Percentiles rank a stretch among this genome's conserved stretches.
Conservation (phyloP, 2,329 filamentous ascomycete species). For the Tolypocladium tropicale region DNA sequence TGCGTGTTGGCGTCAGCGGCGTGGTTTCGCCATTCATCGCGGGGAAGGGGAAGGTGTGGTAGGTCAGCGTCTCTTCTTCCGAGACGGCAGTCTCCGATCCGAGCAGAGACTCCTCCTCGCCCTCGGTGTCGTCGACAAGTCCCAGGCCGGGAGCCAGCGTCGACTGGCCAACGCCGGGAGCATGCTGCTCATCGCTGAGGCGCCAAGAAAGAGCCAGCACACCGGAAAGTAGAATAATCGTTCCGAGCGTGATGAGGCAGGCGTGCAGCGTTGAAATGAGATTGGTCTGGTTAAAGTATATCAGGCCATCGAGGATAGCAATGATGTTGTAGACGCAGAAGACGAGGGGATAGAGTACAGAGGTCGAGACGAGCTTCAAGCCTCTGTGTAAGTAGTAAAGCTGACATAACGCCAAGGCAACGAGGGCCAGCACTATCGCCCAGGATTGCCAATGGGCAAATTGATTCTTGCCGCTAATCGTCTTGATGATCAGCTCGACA, state of each 20-base stretch:
- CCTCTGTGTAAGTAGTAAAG: slow-evolving; percentile 93
- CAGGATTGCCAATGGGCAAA: slow-evolving; percentile 94
- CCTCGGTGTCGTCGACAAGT: slow-evolving; percentile 59
- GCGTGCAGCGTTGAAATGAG: slow-evolving; percentile 67
- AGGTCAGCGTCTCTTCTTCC: slow-evolving; percentile 29
- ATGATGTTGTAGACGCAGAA: slow-evolving; percentile 99
- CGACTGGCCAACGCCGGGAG: slow-evolving; percentile 51
- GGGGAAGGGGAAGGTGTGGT: slow-evolving; percentile 42
- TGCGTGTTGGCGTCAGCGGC: slow-evolving; percentile 29
- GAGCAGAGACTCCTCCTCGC: slow-evolving; percentile 47
- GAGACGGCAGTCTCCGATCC: slow-evolving; percentile 33
- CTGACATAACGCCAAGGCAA: slow-evolving; percentile 75
- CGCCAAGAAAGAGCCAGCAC: slow-evolving; percentile 92
- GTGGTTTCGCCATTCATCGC: slow-evolving; percentile 25
- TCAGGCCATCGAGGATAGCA: slow-evolving; percentile 90
- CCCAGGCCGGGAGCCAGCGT: slow-evolving; percentile 75
- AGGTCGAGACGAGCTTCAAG: slow-evolving; percentile 89
- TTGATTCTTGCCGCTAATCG: slow-evolving; percentile 79
- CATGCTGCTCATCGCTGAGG: slow-evolving; percentile 65
- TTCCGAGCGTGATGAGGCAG: slow-evolving; percentile 76
- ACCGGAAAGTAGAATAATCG: slow-evolving; percentile 72
- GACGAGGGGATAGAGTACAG: slow-evolving; percentile 89
- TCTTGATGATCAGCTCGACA: slow-evolving; percentile 83
- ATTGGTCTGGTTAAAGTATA: slow-evolving; percentile 88
- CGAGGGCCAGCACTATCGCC: slow-evolving; percentile 74